These are phyloP conservation scores for Citrus unshiu DNA, from an alignment of 345 rosid species.

Conservation along the genomic window DNA sequence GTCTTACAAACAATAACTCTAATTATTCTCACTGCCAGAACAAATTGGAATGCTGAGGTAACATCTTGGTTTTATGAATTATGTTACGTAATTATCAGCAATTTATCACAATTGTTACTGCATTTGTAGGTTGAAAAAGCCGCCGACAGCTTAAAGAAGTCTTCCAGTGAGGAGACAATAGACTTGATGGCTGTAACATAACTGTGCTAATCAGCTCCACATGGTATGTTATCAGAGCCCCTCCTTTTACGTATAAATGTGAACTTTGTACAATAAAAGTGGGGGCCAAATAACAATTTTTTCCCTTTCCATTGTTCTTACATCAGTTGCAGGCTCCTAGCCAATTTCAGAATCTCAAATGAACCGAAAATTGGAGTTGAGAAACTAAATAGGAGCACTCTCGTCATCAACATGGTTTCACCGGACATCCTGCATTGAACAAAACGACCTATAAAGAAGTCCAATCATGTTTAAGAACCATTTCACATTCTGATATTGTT, in stretches of 20 bases:
- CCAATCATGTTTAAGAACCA: neutral
- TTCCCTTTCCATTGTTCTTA: too few species aligned
- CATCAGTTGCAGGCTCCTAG: neutral
- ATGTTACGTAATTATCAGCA: neutral
- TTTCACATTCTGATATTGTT: neutral
- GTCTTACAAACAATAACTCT: constrained; percentile 62
- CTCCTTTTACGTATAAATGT: too few species aligned
- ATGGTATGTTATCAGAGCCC: too few species aligned
- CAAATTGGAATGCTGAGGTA: constrained; percentile 86
- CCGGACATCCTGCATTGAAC: neutral
- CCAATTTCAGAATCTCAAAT: neutral
- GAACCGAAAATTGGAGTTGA: neutral
- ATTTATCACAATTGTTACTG: neutral
- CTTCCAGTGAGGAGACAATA: constrained; percentile 33
- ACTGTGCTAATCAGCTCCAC: too few species aligned
- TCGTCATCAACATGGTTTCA: neutral
- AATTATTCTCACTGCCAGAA: constrained; percentile 65
- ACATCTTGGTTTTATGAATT: neutral
- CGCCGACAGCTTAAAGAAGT: constrained; percentile 38
- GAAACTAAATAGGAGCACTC: neutral
- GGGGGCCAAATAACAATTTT: too few species aligned
- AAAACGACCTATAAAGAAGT: neutral
- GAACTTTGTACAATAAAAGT: too few species aligned
- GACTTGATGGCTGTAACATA: too few species aligned
- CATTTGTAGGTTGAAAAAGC: constrained; percentile 60